phyloP scores from a whole-genome alignment of 2,329 filamentous ascomycete genomes.

The Diaporthe sp. region DNA sequence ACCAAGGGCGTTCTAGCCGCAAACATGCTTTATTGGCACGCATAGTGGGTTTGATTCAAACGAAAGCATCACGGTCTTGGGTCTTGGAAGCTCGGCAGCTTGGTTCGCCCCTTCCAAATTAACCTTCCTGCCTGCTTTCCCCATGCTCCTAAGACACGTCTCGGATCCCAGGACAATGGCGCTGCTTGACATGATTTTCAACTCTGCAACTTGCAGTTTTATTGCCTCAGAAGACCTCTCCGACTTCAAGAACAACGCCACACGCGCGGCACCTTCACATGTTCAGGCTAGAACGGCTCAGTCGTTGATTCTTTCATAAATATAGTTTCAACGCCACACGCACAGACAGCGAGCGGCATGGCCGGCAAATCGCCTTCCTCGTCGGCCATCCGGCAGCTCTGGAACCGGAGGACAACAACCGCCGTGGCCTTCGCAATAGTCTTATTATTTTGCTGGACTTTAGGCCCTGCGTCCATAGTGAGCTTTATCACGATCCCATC shows the following conservation, averaged over 20 bases:
- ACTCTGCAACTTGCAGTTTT: too few species aligned
- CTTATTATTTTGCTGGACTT: slow-evolving; percentile 13
- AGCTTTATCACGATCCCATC: neutral
- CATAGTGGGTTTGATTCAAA: slow-evolving; percentile 20
- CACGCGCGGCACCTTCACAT: too few species aligned
- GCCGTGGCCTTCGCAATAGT: neutral
- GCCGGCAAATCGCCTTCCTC: neutral
- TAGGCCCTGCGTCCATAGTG: slow-evolving; percentile 11
- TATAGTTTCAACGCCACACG: neutral
- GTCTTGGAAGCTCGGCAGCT: slow-evolving; percentile 23
- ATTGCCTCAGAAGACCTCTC: neutral
- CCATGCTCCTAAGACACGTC: neutral
- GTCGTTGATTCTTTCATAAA: too few species aligned
- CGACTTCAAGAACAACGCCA: too few species aligned
- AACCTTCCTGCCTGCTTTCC: neutral
- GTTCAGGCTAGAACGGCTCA: neutral
- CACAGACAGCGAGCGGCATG: neutral
- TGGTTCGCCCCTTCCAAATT: neutral
- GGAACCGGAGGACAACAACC: slow-evolving; percentile 11
- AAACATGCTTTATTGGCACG: slow-evolving; percentile 25
- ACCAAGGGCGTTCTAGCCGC: neutral
- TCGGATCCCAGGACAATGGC: neutral
- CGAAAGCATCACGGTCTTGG: slow-evolving; percentile 1
- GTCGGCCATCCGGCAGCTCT: neutral
- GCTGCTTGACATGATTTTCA: neutral